Percentiles rank a stretch among this genome's conserved stretches.
Evolutionary conservation across 768 basidiomycete genomes (phyloP).

Genomic region (Tylopilus plumbeoviolaceoides): DNA sequence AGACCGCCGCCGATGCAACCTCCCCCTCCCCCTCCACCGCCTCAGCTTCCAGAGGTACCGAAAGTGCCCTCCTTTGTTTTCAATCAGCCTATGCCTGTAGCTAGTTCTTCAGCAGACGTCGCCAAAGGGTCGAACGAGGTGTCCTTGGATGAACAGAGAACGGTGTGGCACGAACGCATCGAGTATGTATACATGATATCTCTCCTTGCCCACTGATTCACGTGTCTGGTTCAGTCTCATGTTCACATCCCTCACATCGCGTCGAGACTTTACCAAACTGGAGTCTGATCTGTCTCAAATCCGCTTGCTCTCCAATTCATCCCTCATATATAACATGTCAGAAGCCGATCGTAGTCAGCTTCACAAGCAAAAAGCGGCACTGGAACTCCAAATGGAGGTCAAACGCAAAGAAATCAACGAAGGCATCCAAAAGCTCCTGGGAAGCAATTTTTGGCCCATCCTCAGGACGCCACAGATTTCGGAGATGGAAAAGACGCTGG

Average conservation of each 20-base stretch:
- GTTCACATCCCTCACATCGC: constrained; percentile 32
- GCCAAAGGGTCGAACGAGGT: constrained; percentile 18
- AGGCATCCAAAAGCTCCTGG: constrained; percentile 28
- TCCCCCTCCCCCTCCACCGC: constrained; percentile 19
- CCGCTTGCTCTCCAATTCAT: constrained; percentile 23
- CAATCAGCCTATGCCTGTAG: constrained; percentile 7
- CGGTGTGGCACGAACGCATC: constrained; percentile 38
- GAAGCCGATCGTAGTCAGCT: constrained; percentile 25
- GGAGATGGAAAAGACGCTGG: constrained; percentile 22
- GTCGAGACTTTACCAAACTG: constrained; percentile 30
- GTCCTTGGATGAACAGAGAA: constrained; percentile 35
- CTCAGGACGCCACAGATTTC: constrained; percentile 23
- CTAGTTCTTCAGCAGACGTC: background rate
- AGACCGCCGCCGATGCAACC: constrained; percentile 19
- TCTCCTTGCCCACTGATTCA: background rate
- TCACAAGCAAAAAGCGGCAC: constrained; percentile 16
- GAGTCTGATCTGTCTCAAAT: constrained; percentile 32
- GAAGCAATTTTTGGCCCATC: constrained; percentile 39
- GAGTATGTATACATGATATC: constrained; percentile 29
- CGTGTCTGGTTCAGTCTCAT: constrained; percentile 29
- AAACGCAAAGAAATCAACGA: constrained; percentile 34
- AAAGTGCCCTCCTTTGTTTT: constrained; percentile 18
- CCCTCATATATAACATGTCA: constrained; percentile 21
- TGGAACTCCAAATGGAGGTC: constrained; percentile 22
- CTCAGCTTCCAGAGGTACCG: constrained; percentile 16